Evolutionary conservation across 805 yeast species (phyloP).

Genomic region (Lachancea sp.): DNA sequence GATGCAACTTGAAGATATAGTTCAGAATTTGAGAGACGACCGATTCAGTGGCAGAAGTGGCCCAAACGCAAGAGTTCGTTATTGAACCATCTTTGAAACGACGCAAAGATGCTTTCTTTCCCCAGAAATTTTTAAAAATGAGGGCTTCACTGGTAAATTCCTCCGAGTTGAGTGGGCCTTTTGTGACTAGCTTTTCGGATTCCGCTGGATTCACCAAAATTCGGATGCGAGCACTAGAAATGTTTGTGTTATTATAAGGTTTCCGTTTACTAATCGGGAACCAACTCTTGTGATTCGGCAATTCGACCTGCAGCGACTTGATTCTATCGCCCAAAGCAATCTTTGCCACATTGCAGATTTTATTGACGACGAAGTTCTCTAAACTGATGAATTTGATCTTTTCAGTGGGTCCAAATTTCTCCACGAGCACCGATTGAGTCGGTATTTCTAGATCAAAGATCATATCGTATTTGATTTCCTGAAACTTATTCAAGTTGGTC

Average conservation of each 20-base stretch:
- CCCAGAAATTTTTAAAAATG: conserved; percentile 84
- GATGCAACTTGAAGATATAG: conserved; percentile 58
- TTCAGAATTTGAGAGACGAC: conserved; percentile 58
- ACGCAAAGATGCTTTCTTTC: conserved; percentile 73
- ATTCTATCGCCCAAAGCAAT: conserved; percentile 51
- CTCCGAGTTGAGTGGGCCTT: conserved; percentile 68
- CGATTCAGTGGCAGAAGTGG: conserved; percentile 48
- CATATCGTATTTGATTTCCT: conserved; percentile 60
- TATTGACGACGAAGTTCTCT: conserved; percentile 59
- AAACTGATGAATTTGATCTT: conserved; percentile 64
- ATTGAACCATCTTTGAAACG: conserved; percentile 90
- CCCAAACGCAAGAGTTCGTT: conserved; percentile 88
- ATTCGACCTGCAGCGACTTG: conserved; percentile 31
- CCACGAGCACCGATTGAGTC: conserved; percentile 28
- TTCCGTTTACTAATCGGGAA: conserved; percentile 46
- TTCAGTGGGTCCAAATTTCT: conserved; percentile 59
- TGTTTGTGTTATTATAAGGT: conserved; percentile 33
- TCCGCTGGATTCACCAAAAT: conserved; percentile 62
- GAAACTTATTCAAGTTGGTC: conserved; percentile 45
- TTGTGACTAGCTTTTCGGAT: conserved; percentile 75
- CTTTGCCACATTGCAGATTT: conserved; percentile 50
- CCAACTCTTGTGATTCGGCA: conserved; percentile 24
- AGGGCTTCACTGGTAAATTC: conserved; percentile 48
- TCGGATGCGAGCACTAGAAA: conserved; percentile 47
- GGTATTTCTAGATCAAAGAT: conserved; percentile 45